Evolutionary conservation across 129 eudicot species (phyloP).

Genomic region (Erigeron canadensis): DNA sequence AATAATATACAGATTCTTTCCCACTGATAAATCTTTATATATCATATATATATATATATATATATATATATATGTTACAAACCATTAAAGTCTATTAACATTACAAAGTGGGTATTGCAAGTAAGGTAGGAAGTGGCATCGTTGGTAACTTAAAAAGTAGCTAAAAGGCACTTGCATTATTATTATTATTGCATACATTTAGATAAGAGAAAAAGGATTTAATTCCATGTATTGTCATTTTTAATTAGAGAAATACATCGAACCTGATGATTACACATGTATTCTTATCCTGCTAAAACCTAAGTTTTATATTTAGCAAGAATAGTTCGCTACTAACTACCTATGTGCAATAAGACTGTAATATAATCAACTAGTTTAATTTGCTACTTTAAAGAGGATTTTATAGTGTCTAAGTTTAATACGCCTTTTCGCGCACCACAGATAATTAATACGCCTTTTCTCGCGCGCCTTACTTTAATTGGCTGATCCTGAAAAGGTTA

Average conservation of each 20-base stretch:
- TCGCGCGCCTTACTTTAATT: slow-evolving; percentile 25
- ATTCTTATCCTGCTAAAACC: no score
- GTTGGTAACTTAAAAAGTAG: not conserved
- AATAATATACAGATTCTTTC: not conserved
- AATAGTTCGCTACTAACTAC: not conserved
- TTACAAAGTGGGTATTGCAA: not conserved
- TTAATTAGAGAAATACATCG: no score
- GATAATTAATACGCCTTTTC: not conserved
- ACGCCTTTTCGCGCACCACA: no score
- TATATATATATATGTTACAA: not conserved
- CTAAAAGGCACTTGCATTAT: not conserved
- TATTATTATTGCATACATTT: no score
- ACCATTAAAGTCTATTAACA: not conserved
- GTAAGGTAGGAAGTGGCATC: not conserved
- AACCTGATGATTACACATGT: no score
- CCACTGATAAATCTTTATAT: not conserved
- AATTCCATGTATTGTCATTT: no score
- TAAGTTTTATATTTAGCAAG: not conserved
- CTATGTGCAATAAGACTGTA: no score
- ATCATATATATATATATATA: no score
- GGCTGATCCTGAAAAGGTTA: slow-evolving; percentile 9
- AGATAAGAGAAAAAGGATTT: no score
- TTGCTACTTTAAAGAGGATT: no score
- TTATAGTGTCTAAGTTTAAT: no score
- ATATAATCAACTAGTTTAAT: no score